These are phyloP conservation scores for Galerina sulciceps DNA, from an alignment of 768 basidiomycete genomes.

Conservation along the genomic window DNA sequence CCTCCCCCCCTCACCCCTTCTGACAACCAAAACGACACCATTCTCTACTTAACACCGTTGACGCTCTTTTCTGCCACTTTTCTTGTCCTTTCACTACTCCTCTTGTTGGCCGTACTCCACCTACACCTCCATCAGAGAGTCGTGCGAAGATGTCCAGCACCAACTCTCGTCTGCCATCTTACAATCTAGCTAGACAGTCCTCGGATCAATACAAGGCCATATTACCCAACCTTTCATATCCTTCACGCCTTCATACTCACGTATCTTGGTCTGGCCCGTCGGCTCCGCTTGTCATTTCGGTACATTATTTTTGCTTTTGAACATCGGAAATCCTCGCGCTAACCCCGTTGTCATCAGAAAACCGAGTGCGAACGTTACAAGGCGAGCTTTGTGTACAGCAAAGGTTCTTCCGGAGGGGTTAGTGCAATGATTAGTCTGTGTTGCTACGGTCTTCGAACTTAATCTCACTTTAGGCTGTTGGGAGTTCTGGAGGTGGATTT, in stretches of 20 bases:
- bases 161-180: constrained; percentile 2
- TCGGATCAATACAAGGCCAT: constrained; percentile 2
- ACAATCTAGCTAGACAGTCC: constrained; percentile 1
- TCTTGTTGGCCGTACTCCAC: constrained; percentile 1
- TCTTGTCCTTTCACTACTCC: background rate
- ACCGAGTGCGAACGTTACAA: background rate
- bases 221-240: constrained; percentile 10
- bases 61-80: background rate
- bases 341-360: background rate
- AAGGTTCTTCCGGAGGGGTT: background rate
- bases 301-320: background rate
- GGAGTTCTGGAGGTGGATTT: background rate
- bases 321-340: background rate
- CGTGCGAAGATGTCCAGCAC: constrained; percentile 9
- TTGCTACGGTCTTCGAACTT: background rate
- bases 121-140: background rate
- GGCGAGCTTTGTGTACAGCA: background rate
- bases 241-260: constrained; percentile 3
- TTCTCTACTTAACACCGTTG: background rate
- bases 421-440: background rate
- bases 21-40: background rate
- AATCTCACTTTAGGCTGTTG: background rate
- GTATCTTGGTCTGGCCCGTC: constrained; percentile 8
- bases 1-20: background rate
- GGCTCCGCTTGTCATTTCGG: constrained; percentile 1